Base-by-base conservation (phyloP, 805 yeast species). In the Candida gorgasii region DNA sequence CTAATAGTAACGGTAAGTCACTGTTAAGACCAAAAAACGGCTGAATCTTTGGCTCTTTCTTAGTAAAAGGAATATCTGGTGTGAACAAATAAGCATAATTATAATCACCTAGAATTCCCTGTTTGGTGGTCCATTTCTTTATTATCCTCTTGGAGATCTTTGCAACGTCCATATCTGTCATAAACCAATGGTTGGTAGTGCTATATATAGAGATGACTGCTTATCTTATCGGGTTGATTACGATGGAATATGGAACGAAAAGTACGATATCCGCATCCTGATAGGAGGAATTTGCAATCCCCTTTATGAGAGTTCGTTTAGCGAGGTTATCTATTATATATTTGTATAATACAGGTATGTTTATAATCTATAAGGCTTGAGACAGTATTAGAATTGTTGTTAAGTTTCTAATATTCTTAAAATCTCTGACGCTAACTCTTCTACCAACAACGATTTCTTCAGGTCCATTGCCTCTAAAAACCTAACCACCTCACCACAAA, bases 1-100 rank as follows among this genome's bases (percentile, higher is more conserved):
- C 95, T 42, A 89, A 67, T 4, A 84, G 49, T n/a, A 88, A 50
- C 1, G 97, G 97, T 79, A 89, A 80, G 1, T 81, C 86, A 28
- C 81, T 78, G 58, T 88, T 70, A 36, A 89, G 63, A 6, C 90
- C 88, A 53, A 89, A 89, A 64, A 89, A 89, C 0, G 95, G 95
- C 54, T 84, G 88, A 2, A 78, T 65, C 40, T 75, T 76, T 18
- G 67, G 63, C 50, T 55, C 62, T 51, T 48, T 65, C 52, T 58
- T 67, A 48, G 54, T 28, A 64, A 85, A 89, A 1, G 96, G 96
- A 42, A 89, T 54, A 20, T 76, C 74, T 7, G 97, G 97, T 1
- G 83, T 78, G 73, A 89, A 88, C 24, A 89, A 73, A 51, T 80
- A 82, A 16, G 72, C 78, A 54, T 89, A 89, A 67, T 88, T 88